Conservation (phyloP, 106 monocot genomes). For the Narthecium ossifragum region DNA sequence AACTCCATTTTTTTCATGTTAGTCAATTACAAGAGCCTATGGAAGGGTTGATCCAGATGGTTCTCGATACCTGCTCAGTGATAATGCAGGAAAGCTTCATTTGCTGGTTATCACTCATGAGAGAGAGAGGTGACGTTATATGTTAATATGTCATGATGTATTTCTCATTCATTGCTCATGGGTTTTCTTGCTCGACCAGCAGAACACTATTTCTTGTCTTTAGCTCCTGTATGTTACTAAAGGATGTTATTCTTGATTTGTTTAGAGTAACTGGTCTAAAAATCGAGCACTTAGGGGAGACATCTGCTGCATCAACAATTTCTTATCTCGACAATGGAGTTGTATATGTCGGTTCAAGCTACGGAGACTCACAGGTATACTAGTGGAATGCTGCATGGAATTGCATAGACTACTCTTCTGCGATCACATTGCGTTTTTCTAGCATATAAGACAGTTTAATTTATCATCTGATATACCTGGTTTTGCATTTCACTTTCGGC, state of each 20-base stretch:
- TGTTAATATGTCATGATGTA: too few relatives aligned
- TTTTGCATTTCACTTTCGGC: too few relatives aligned
- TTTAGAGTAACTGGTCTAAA: slow-evolving; percentile 92
- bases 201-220: neutral
- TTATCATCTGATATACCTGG: too few relatives aligned
- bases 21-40: slow-evolving; percentile 98
- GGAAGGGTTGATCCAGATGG: slow-evolving; percentile 97
- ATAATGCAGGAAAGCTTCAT: slow-evolving; percentile 83
- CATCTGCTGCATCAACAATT: slow-evolving; percentile 90
- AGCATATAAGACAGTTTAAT: too few relatives aligned
- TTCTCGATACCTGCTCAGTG: slow-evolving; percentile 93
- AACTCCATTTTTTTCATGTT: slow-evolving; percentile 1
- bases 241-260: neutral
- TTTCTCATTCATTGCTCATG: too few relatives aligned
- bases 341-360: slow-evolving; percentile 95
- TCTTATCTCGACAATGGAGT: slow-evolving; percentile 99
- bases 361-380: slow-evolving; percentile 95
- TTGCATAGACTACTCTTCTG: neutral
- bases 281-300: slow-evolving; percentile 93
- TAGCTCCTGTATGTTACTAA: neutral
- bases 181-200: too few relatives aligned
- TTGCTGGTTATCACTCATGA: slow-evolving; percentile 96
- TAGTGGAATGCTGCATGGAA: neutral
- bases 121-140: slow-evolving; percentile 75
- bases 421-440: neutral